Base-by-base conservation (phyloP, 805 yeast species). In the Scheffersomyces lignosus region DNA sequence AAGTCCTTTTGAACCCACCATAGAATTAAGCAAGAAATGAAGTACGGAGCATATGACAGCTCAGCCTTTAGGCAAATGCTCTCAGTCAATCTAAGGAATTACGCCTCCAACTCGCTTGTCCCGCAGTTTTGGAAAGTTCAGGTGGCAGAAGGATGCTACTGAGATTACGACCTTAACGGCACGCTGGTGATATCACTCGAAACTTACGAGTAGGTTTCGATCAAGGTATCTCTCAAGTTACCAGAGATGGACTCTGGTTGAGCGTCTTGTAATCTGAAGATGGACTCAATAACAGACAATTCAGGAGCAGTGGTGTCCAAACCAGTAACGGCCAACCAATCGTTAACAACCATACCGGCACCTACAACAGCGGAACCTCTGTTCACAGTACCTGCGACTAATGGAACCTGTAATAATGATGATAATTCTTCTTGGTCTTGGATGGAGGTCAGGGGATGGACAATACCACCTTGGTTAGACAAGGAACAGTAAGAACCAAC, bases 281-380 rank as follows among this genome's bases (percentile, higher is more conserved):
- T 95, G 61, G 95, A 84, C 72, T 95, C 99, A 49, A 93, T 79
- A 42, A 93, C 99, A 52, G 96, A 88, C 58, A 93, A 75, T 69
- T 93, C 99, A 33, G 99, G 97, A 32, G 99, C 98, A 48, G 99
- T 90, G 40, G 99, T 93, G 69, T 93, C 98, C 52, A 87, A 76
- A 48, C 99, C 99, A 32, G 96, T 76, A 29, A 95, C 98, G 20
- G 98, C 95, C 49, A 91, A 73, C 95, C 97, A 93, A 70, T 93
- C 99, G 62, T 93, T 93, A 36, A 90, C 99, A 37, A 93, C 98
- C 81, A 93, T 81, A 52, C 99, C 99, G 31, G 97, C 98, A 56
- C 99, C 99, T 43, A 93, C 96, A 33, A 91, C 97, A 4, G 96
- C 70, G 18, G 96, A 87, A 67, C 99, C 99, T 66, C 99, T 83